Conservation (phyloP, 2,329 filamentous ascomycete species). For the Colletotrichum tropicicola region DNA sequence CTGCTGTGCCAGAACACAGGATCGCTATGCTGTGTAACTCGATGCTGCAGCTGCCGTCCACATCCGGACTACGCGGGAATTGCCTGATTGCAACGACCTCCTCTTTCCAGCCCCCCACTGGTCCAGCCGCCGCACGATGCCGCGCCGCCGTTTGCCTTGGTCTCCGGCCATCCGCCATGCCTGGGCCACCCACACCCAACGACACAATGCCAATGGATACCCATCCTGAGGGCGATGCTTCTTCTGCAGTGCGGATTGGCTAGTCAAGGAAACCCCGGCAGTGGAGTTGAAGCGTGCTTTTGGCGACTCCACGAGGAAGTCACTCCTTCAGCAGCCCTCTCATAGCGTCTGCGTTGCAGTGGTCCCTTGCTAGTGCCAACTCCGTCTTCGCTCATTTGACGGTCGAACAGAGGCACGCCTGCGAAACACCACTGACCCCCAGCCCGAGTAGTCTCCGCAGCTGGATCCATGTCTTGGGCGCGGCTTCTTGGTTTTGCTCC, state of each 20-base stretch:
- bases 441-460: neutral
- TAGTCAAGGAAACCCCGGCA: neutral
- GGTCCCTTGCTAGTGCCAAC: neutral
- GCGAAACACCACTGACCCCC: neutral
- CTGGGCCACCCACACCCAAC: neutral
- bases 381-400: neutral
- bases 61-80: neutral
- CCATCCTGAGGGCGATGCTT: neutral
- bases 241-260: conserved; percentile 10
- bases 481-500: neutral
- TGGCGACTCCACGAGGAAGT: neutral
- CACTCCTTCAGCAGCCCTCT: neutral
- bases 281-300: conserved; percentile 4
- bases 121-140: conserved; percentile 1
- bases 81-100: neutral
- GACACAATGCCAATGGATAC: neutral
- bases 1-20: neutral
- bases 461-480: neutral
- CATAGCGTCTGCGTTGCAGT: neutral
- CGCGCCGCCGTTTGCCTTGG: neutral
- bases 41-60: neutral
- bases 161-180: conserved; percentile 20
- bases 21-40: neutral
- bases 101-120: conserved; percentile 17
- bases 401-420: neutral